A percentile compares a stretch with the other conserved stretches of the same genome.
Evolutionary conservation across 2,329 filamentous ascomycete species (phyloP).

Genomic region (Monosporascus sp.): DNA sequence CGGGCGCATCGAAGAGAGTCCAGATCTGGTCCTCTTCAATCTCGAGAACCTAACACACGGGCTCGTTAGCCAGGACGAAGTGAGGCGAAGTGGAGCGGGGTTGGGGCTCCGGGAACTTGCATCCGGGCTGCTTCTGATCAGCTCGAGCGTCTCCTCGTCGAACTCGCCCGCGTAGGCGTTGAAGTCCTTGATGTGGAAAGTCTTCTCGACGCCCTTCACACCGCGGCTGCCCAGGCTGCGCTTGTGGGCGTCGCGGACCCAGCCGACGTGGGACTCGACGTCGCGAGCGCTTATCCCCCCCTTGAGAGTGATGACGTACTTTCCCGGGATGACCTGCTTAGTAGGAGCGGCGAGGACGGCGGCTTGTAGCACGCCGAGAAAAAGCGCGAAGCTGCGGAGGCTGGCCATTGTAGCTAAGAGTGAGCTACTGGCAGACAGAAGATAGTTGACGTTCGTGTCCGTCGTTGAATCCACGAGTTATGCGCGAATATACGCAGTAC

Average conservation of each 20-base stretch:
- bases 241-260: constrained; percentile 29
- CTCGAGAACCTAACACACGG: constrained; percentile 17
- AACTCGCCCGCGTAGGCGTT: constrained; percentile 38
- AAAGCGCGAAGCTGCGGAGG: not conserved
- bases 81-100: not conserved
- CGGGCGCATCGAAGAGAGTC: constrained; percentile 16
- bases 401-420: not conserved
- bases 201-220: constrained; percentile 32
- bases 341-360: not conserved
- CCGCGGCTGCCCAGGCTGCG: constrained; percentile 30
- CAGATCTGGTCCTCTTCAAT: constrained; percentile 26
- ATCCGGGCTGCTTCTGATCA: constrained; percentile 31
- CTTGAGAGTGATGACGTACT: constrained; percentile 26
- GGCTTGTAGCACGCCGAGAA: not conserved
- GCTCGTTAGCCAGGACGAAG: constrained; percentile 4
- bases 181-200: constrained; percentile 35
- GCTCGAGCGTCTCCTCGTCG: constrained; percentile 33
- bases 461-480: too few species aligned
- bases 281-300: constrained; percentile 22
- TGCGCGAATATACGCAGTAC: too few species aligned
- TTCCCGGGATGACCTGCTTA: constrained; percentile 22
- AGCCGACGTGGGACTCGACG: constrained; percentile 29
- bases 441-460: not conserved
- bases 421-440: not conserved
- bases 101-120: constrained; percentile 12